These are phyloP conservation scores for Neonectria magnoliae DNA, from an alignment of 2,329 filamentous ascomycete species.

Conservation along the genomic window DNA sequence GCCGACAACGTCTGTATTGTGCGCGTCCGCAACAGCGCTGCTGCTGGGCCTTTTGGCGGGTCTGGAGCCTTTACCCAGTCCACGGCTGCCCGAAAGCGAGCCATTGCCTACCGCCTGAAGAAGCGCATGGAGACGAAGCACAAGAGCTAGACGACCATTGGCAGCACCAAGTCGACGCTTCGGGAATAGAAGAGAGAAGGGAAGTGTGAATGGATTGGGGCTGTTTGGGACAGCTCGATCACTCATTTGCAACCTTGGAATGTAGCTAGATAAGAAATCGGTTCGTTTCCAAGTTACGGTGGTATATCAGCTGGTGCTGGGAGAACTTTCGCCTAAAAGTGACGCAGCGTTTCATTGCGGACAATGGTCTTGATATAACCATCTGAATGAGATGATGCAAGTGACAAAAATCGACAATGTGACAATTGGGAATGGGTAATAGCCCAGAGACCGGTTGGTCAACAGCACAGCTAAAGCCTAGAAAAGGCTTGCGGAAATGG, in stretches of 20 bases:
- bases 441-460: not conserved
- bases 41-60: slow-evolving; percentile 74
- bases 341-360: not conserved
- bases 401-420: not conserved
- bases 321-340: not conserved
- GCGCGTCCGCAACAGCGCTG: slow-evolving; percentile 69
- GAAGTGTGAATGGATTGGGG: not conserved
- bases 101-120: slow-evolving; percentile 62
- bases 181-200: not conserved
- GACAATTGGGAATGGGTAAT: not conserved
- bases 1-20: slow-evolving; percentile 72
- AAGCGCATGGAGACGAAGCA: slow-evolving; percentile 47
- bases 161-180: not conserved
- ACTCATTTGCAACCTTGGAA: slow-evolving; percentile 9
- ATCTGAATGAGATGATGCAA: not conserved
- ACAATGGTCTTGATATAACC: not conserved
- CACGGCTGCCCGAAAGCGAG: slow-evolving; percentile 67
- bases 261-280: slow-evolving; percentile 11
- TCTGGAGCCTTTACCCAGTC: slow-evolving; percentile 73
- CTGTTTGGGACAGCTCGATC: not conserved
- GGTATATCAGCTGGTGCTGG: not conserved
- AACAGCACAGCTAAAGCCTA: not conserved
- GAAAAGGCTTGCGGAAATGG: not conserved
- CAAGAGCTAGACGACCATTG: slow-evolving; percentile 20
- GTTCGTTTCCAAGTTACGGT: not conserved